Conservation (phyloP, 345 rosid species). For the Aquilaria yunnanensis region DNA sequence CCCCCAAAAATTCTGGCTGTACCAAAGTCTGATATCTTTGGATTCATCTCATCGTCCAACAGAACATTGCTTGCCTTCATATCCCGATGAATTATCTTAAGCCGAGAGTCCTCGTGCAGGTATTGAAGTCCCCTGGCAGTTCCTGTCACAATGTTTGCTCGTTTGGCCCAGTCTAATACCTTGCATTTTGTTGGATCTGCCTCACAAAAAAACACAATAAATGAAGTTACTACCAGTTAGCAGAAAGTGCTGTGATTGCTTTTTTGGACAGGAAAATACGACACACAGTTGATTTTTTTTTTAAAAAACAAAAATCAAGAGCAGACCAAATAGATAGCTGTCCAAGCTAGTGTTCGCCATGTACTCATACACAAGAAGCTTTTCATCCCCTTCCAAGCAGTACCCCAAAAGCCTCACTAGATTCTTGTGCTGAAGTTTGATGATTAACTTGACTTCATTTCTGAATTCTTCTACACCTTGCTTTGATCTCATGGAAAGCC, state of each 20-base stretch:
- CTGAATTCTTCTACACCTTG: constrained; percentile 52
- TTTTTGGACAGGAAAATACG: background rate
- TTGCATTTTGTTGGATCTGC: constrained; percentile 29
- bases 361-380: constrained; percentile 44
- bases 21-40: constrained; percentile 54
- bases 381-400: constrained; percentile 39
- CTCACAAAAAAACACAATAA: background rate
- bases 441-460: constrained; percentile 43
- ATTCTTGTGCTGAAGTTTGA: constrained; percentile 52
- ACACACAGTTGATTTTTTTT: background rate
- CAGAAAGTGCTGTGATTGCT: background rate
- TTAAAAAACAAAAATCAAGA: background rate
- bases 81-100: constrained; percentile 45
- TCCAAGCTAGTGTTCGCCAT: constrained; percentile 48
- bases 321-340: constrained; percentile 33
- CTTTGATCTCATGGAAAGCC: constrained; percentile 39
- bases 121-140: constrained; percentile 44
- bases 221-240: background rate
- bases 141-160: constrained; percentile 29
- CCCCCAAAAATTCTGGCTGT: constrained; percentile 49
- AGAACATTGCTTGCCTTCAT: constrained; percentile 45
- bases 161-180: constrained; percentile 34
- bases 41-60: constrained; percentile 43
- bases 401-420: constrained; percentile 48
- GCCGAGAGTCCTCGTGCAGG: constrained; percentile 50